A percentile compares a stretch with the other conserved stretches of the same genome.
Evolutionary conservation across 192 early-diverging fungal species (phyloP).

Genomic region (Coemansia sp.): DNA sequence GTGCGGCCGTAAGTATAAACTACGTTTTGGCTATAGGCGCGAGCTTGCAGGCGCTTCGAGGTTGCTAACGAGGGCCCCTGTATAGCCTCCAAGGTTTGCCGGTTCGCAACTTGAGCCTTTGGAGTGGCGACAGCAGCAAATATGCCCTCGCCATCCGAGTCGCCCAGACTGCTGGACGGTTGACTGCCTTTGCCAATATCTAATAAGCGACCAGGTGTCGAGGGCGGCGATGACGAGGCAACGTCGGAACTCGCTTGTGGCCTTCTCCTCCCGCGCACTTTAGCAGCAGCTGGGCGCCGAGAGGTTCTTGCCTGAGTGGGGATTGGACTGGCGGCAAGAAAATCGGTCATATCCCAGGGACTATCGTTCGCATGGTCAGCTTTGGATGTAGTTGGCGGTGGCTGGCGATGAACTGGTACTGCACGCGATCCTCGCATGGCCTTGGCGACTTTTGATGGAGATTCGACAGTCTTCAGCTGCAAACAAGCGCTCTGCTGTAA

Average conservation of each 20-base stretch:
- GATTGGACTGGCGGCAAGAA: conserved; percentile 21
- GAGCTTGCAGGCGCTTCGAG: conserved; percentile 40
- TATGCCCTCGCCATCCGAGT: conserved; percentile 15
- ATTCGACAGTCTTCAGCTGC: background rate
- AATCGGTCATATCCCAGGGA: conserved; percentile 29
- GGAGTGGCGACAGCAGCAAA: conserved; percentile 15
- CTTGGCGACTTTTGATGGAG: conserved; percentile 4
- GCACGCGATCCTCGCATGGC: conserved; percentile 2
- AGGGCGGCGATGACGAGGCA: conserved; percentile 47
- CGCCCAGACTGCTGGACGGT: conserved; percentile 14
- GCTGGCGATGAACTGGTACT: background rate
- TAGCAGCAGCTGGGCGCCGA: conserved; percentile 3
- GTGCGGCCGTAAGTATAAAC: conserved; percentile 49
- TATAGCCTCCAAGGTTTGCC: background rate
- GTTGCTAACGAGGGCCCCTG: conserved; percentile 43
- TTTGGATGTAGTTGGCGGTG: background rate
- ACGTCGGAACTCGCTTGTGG: conserved; percentile 6
- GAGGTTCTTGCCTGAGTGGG: background rate
- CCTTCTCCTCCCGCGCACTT: background rate
- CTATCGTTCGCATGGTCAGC: background rate
- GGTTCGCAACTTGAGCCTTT: conserved; percentile 16
- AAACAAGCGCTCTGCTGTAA: background rate
- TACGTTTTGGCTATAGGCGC: conserved; percentile 36
- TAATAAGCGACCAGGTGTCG: conserved; percentile 23
- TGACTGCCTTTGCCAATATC: conserved; percentile 21